Base-by-base conservation (phyloP, 805 yeast genomes). In the Saccharomycopsis olivae region DNA sequence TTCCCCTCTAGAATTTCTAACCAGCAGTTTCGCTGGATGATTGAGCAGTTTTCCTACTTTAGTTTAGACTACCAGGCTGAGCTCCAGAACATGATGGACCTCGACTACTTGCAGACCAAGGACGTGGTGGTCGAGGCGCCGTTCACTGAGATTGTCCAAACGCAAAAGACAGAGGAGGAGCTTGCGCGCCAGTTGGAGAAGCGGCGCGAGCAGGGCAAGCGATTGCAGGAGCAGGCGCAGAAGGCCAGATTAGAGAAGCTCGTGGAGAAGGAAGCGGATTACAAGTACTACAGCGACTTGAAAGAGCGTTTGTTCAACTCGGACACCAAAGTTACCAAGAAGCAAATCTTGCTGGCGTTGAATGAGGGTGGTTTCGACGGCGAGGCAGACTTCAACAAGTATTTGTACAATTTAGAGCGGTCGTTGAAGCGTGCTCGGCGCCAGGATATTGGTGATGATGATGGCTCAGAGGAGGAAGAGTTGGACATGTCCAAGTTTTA, bases 141-240 rank as follows among this genome's bases (percentile, higher is more conserved):
- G 1, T 75, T 81, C 41, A 69, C 75, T 2, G 83, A 73, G 44
- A 69, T 73, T 2, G 66, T 73, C 6, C 78, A 72, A 38, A 75
- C 73, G 33, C 84, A 79, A 54, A 88, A 88, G 54, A 63, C 86
- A 0, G 92, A 80, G 44, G 95, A 85, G 57, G 96, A 89, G 55
- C 58, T 88, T 19, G 75, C 73, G 16, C 57, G 70, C 19, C 87
- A 83, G 47, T 79, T 88, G 1, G 89, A 81, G 49, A 78, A 80
- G 54, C 70, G 95, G 45, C 71, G 73, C 51, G 96, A 87, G 54
- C 82, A 81, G 47, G 96, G 96, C 6, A 73, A 79, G 47, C 68
- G 94, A 48, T 66, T 94, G 46, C 97, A 92, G 60, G 94, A 85
- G 52, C 96, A 87, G 58, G 96, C 96, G 0, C 87, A 80, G 51